Conservation (phyloP, 768 basidiomycete genomes). For the Strobilomyces dryophilus region DNA sequence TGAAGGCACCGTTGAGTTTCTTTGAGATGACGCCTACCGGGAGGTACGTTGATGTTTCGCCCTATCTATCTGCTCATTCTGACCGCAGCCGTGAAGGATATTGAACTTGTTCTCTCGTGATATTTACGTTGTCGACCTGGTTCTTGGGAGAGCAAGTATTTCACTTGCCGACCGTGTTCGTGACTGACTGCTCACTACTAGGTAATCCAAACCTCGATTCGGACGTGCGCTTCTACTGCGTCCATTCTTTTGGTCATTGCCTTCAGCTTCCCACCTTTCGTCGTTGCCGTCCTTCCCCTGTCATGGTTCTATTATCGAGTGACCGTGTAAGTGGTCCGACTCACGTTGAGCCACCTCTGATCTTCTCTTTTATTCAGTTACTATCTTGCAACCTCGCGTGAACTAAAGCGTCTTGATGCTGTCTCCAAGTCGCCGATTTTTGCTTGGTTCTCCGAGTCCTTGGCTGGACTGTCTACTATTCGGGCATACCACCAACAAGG, state of each 20-base stretch:
- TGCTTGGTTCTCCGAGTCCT: slow-evolving; percentile 78
- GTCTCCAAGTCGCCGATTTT: slow-evolving; percentile 91
- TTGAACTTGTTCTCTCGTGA: slow-evolving; percentile 92
- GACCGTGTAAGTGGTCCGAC: slow-evolving; percentile 55
- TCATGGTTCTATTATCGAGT: slow-evolving; percentile 77
- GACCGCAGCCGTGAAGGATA: slow-evolving; percentile 44
- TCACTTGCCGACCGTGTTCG: rapidly evolving
- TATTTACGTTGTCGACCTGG: slow-evolving; percentile 79
- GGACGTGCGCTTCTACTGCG: slow-evolving; percentile 56
- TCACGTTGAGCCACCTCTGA: background rate
- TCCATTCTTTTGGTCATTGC: slow-evolving; percentile 74
- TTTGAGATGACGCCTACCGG: slow-evolving; percentile 89
- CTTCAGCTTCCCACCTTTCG: slow-evolving; percentile 75
- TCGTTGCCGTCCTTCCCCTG: slow-evolving; percentile 71
- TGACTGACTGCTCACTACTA: slow-evolving; percentile 11
- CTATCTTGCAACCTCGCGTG: slow-evolving; percentile 81
- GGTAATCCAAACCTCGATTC: slow-evolving; percentile 65
- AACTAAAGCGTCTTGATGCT: slow-evolving; percentile 85
- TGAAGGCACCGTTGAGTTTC: slow-evolving; percentile 81
- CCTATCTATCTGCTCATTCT: background rate
- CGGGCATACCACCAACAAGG: slow-evolving; percentile 72
- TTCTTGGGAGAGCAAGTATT: slow-evolving; percentile 56
- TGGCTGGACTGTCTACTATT: slow-evolving; percentile 77
- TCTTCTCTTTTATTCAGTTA: slow-evolving; percentile 46
- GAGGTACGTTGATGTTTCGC: slow-evolving; percentile 40